Evolutionary conservation across 352 stramenopile genomes (phyloP), one percentile per base, ranked within the genome.

Genomic region (Pythium aphanidermatum): DNA sequence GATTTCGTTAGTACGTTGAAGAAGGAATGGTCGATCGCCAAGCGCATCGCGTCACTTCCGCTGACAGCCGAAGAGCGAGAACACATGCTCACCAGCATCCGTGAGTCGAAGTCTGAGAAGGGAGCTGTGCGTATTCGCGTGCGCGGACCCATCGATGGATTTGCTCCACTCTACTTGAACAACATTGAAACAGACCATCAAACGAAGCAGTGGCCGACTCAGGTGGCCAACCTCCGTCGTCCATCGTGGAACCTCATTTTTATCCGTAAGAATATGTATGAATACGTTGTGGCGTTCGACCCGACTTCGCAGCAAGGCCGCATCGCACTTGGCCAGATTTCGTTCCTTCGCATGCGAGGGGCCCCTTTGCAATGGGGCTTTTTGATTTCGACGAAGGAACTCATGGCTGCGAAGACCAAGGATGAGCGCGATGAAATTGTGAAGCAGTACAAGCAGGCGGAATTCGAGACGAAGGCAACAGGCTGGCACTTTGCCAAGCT

Each of bases 251-350:
- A 86, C 46, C 63, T 91, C 31, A 87, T 93, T 38, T 91, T 90
- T 46, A 46, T 93, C 34, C 72, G 81, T 40, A 85, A 83, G 53
- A 90, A 92, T 36, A 93, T 93, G 81, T 93, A 93, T 54, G 81
- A 93, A 34, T 82, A 76, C 44, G 65, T 89, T 13, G 37, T 93
- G 41, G 74, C 77, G 6, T 63, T 93, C 34, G 79, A 91, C 36
- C 79, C 81, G 28, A 65, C 68, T 11, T 70, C 68, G 8, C 68
- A 59, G 25, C 47, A 53, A n/a, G 76, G 76, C 5, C 68, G 70
- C 25, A 51, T 55, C 16, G 65, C 65, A 3, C 51, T 93, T 16
- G 60, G 55, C 4, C 73, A 93, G 43, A 71, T 90, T 17, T 55
- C 64, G 0, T 87, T 87, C 46, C 61, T 93, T 58, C 71, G 65